Conservation (phyloP, 192 early-diverging fungal genomes). For the Tieghemiomyces parasiticus region DNA sequence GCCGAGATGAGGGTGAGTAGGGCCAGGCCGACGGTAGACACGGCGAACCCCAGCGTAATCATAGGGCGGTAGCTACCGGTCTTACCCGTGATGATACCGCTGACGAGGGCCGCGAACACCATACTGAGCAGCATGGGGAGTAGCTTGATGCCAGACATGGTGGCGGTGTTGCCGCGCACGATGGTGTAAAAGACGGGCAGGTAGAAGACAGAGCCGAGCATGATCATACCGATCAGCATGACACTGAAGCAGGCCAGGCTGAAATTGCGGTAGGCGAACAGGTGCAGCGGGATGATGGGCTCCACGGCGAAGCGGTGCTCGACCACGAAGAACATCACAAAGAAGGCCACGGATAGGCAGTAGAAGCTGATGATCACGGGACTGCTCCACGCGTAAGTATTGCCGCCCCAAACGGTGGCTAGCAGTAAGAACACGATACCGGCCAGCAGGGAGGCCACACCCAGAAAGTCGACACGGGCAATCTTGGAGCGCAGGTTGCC, state of each 20-base stretch:
- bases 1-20: conserved; percentile 36
- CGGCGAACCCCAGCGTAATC: conserved; percentile 40
- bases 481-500: conserved; percentile 31
- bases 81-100: conserved; percentile 42
- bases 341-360: conserved; percentile 30
- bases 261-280: conserved; percentile 35
- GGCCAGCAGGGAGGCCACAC: conserved; percentile 32
- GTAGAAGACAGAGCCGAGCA: conserved; percentile 29
- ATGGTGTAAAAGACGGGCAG: conserved; percentile 50
- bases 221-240: conserved; percentile 12
- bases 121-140: conserved; percentile 60
- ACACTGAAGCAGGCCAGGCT: conserved; percentile 15
- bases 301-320: conserved; percentile 22
- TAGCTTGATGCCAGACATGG: conserved; percentile 48
- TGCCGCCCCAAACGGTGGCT: conserved; percentile 60
- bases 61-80: conserved; percentile 43
- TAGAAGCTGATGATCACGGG: conserved; percentile 31
- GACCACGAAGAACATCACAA: conserved; percentile 32
- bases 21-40: conserved; percentile 41
- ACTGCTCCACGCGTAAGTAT: conserved; percentile 47
- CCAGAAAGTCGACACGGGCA: conserved; percentile 45
- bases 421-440: conserved; percentile 46
- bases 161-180: conserved; percentile 52
- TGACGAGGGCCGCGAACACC: conserved; percentile 40
- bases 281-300: conserved; percentile 40